Conservation (phyloP, 78 protist species). For the Dictyostelium firmibasis region DNA sequence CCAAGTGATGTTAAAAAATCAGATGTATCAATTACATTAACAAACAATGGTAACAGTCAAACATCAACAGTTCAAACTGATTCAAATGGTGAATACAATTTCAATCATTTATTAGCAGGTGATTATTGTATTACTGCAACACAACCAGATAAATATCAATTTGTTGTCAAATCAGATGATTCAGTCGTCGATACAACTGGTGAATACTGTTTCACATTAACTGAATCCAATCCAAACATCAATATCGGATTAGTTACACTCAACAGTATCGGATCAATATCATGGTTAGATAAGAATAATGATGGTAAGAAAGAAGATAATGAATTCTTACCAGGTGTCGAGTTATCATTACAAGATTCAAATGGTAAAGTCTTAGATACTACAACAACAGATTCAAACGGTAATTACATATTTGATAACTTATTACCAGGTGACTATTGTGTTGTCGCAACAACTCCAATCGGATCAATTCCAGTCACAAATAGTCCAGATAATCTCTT, state of each 20-base stretch:
- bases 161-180: not conserved
- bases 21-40: not conserved
- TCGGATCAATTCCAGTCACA: too few relatives aligned
- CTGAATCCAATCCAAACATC: not conserved
- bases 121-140: not conserved
- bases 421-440: too few relatives aligned
- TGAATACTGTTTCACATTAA: not conserved
- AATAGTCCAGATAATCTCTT: too few relatives aligned
- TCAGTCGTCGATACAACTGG: not conserved
- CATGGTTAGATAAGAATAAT: not conserved
- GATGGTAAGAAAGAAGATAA: not conserved
- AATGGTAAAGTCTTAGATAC: not conserved
- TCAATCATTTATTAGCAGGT: not conserved
- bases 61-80: not conserved
- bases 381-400: constrained; percentile 1
- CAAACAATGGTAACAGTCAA: not conserved
- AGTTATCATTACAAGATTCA: not conserved
- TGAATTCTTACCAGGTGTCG: not conserved
- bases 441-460: too few relatives aligned
- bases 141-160: not conserved
- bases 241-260: not conserved
- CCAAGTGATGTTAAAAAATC: not conserved
- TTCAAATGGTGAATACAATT: not conserved
- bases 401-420: too few relatives aligned
- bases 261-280: not conserved